Percentiles rank a stretch among this genome's conserved stretches.
phyloP scores from a whole-genome alignment of 1,284 basidiomycete genomes.

The Mycosarcoma maydis region DNA sequence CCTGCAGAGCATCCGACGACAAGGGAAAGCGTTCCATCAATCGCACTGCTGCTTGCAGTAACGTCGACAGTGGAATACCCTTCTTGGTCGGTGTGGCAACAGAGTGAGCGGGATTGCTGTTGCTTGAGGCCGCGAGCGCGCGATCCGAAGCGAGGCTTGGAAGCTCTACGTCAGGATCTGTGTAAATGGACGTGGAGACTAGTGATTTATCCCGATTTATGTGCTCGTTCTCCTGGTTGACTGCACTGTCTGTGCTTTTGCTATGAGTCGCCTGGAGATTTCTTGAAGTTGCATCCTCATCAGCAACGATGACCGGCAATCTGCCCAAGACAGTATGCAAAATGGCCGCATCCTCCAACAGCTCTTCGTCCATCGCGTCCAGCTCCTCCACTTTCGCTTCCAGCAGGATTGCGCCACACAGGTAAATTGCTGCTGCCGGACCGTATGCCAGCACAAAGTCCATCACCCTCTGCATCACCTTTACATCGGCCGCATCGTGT shows the following conservation, averaged over 20 bases:
- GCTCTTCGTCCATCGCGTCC: slow-evolving; percentile 20
- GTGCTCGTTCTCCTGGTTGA: background rate
- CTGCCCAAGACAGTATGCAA: slow-evolving; percentile 44
- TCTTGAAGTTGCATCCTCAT: background rate
- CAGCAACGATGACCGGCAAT: slow-evolving; percentile 19
- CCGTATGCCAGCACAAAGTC: slow-evolving; percentile 85
- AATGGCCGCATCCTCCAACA: slow-evolving; percentile 45
- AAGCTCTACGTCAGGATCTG: slow-evolving; percentile 43
- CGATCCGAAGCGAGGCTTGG: slow-evolving; percentile 34
- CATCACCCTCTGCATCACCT: slow-evolving; percentile 80
- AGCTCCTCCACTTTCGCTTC: slow-evolving; percentile 19
- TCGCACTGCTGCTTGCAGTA: slow-evolving; percentile 19
- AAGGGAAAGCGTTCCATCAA: slow-evolving; percentile 27
- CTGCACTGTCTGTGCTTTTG: background rate
- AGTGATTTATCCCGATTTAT: background rate
- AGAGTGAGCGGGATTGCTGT: background rate
- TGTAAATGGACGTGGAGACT: slow-evolving; percentile 15
- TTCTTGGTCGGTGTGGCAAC: background rate
- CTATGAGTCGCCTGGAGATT: background rate
- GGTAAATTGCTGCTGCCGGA: slow-evolving; percentile 81
- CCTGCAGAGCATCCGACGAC: slow-evolving; percentile 10
- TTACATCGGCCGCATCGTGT: slow-evolving; percentile 79
- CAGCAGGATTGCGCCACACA: slow-evolving; percentile 75
- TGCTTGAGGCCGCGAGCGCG: slow-evolving; percentile 6
- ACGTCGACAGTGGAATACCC: slow-evolving; percentile 4